These are phyloP conservation scores for Westerdykella sp. DNA, from an alignment of 2,329 filamentous ascomycete genomes.

Conservation along the genomic window DNA sequence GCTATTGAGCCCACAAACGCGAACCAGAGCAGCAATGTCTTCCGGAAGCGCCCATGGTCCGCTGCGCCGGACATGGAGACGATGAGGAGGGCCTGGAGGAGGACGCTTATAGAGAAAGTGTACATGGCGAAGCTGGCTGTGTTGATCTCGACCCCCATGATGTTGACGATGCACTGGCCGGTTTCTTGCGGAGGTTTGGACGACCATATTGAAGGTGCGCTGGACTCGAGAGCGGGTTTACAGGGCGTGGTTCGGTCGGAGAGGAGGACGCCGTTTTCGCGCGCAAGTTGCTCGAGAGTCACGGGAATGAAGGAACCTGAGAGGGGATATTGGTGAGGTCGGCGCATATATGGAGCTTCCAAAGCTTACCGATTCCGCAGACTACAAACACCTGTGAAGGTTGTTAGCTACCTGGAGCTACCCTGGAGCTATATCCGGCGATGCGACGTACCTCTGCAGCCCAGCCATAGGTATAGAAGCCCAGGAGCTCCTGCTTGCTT, in stretches of 20 bases:
- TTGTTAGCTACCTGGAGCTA: conserved; percentile 6
- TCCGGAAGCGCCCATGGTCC: conserved; percentile 83
- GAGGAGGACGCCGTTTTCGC: conserved; percentile 83
- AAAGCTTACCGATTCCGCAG: conserved; percentile 64
- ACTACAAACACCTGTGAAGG: conserved; percentile 68
- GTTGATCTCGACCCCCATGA: conserved; percentile 82
- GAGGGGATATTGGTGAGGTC: background rate
- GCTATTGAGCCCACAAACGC: conserved; percentile 72
- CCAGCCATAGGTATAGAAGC: conserved; percentile 96
- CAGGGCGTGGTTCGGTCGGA: conserved; percentile 73
- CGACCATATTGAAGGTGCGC: conserved; percentile 25
- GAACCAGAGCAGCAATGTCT: conserved; percentile 79
- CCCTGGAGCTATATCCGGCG: background rate
- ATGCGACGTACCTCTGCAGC: conserved; percentile 61
- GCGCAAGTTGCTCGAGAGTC: conserved; percentile 83
- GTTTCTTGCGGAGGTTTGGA: conserved; percentile 23
- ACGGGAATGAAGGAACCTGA: conserved; percentile 90
- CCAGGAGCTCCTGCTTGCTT: conserved; percentile 76
- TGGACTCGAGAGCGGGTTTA: conserved; percentile 53
- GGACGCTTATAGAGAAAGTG: conserved; percentile 87
- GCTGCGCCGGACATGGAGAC: conserved; percentile 95
- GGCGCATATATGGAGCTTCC: background rate
- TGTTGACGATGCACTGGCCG: conserved; percentile 66
- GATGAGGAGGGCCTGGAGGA: conserved; percentile 82
- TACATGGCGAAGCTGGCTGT: conserved; percentile 98